phyloP scores from a whole-genome alignment of 805 yeast genomes.

The Schizosaccharomyces cryophilus region DNA sequence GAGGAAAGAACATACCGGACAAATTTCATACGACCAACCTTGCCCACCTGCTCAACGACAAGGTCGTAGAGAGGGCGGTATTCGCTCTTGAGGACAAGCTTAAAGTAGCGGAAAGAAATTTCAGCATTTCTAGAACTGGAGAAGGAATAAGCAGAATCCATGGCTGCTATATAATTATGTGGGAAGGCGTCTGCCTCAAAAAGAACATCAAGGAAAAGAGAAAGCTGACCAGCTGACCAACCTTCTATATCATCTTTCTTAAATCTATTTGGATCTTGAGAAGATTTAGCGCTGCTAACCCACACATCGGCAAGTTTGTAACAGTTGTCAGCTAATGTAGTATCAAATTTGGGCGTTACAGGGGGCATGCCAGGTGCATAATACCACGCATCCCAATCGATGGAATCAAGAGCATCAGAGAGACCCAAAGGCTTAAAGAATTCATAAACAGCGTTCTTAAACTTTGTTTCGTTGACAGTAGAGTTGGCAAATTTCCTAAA shows the following conservation, averaged over 20 bases:
- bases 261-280: slow-evolving; percentile 16
- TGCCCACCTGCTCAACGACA: slow-evolving; percentile 65
- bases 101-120: slow-evolving; percentile 53
- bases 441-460: slow-evolving; percentile 1
- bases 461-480: background rate
- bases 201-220: slow-evolving; percentile 44
- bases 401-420: background rate
- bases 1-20: slow-evolving; percentile 19
- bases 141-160: slow-evolving; percentile 21
- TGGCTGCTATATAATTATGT: slow-evolving; percentile 16
- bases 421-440: background rate
- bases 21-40: slow-evolving; percentile 85
- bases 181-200: slow-evolving; percentile 9
- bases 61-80: slow-evolving; percentile 21
- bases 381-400: slow-evolving; percentile 76
- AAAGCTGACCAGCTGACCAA: slow-evolving; percentile 53
- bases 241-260: slow-evolving; percentile 23
- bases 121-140: slow-evolving; percentile 47
- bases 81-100: slow-evolving; percentile 35
- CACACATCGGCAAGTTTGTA: slow-evolving; percentile 40
- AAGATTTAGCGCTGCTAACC: slow-evolving; percentile 19
- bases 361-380: slow-evolving; percentile 74
- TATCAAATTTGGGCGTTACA: slow-evolving; percentile 47
- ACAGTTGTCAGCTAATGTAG: slow-evolving; percentile 52
- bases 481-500: background rate